Percentiles rank a stretch among this genome's conserved stretches.
phyloP scores from a whole-genome alignment of 768 basidiomycete species.

The Hirschioporus abietinus region DNA sequence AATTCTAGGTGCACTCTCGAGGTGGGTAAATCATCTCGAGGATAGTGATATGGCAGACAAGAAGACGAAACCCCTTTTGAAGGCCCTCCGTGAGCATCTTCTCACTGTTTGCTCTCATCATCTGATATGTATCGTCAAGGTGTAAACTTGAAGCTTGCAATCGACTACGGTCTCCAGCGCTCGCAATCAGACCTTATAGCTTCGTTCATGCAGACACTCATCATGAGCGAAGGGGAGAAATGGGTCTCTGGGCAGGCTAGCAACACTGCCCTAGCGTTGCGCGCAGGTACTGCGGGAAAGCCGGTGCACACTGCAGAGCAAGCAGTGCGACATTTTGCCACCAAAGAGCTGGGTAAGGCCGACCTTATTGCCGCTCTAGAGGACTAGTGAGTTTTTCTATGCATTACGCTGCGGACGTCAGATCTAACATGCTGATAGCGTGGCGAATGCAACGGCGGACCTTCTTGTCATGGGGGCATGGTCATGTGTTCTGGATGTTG shows the following conservation, averaged over 20 bases:
- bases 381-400: slow-evolving; percentile 67
- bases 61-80: slow-evolving; percentile 66
- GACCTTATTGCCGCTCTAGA: slow-evolving; percentile 76
- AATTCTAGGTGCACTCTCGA: slow-evolving; percentile 84
- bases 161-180: slow-evolving; percentile 79
- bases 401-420: slow-evolving; percentile 2
- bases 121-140: slow-evolving; percentile 31
- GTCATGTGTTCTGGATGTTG: slow-evolving; percentile 53
- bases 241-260: slow-evolving; percentile 77
- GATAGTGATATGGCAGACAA: slow-evolving; percentile 70
- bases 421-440: slow-evolving; percentile 34
- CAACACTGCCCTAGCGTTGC: slow-evolving; percentile 64
- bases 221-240: slow-evolving; percentile 94
- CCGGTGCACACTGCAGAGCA: slow-evolving; percentile 73
- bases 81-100: slow-evolving; percentile 57
- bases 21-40: slow-evolving; percentile 85
- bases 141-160: slow-evolving; percentile 85
- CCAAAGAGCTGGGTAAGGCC: slow-evolving; percentile 76
- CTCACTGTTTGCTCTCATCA: slow-evolving; percentile 18
- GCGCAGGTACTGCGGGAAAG: slow-evolving; percentile 57
- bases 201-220: slow-evolving; percentile 88
- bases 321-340: slow-evolving; percentile 83
- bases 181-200: slow-evolving; percentile 82
- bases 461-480: slow-evolving; percentile 79
- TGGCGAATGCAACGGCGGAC: slow-evolving; percentile 88